Percentiles rank a stretch among this genome's conserved stretches.
phyloP scores from a whole-genome alignment of 1,139 yeast species.

The Saccharomyces pastorianus region DNA sequence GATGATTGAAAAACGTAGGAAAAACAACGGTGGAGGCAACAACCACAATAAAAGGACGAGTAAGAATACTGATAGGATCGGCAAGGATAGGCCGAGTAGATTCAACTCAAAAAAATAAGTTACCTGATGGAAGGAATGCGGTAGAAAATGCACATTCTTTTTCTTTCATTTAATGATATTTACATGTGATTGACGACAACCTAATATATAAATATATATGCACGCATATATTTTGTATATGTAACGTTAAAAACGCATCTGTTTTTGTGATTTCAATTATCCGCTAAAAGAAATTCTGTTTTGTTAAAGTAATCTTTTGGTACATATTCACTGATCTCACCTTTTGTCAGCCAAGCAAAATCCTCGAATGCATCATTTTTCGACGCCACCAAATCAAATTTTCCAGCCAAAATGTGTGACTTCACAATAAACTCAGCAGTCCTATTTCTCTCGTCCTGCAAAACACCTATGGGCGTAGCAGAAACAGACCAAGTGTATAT shows the following conservation, averaged over 20 bases:
- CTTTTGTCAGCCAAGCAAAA: conserved; percentile 78
- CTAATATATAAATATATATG: background rate
- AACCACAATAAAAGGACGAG: background rate
- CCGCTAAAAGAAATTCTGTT: conserved; percentile 43
- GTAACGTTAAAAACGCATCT: background rate
- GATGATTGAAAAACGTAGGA: background rate
- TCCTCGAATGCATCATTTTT: conserved; percentile 33
- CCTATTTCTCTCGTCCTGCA: conserved; percentile 33
- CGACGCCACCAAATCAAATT: conserved; percentile 47
- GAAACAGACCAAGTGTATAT: conserved; percentile 89
- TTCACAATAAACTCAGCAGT: conserved; percentile 54
- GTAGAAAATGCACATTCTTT: background rate
- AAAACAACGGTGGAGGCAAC: conserved; percentile 1
- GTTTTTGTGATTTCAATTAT: conserved; percentile 8
- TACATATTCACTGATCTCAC: conserved; percentile 58
- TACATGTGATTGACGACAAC: conserved; percentile 5
- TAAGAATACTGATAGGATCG: background rate
- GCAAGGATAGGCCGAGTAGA: conserved; percentile 1
- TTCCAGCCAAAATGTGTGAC: conserved; percentile 86
- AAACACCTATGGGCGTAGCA: conserved; percentile 72
- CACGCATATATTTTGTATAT: background rate
- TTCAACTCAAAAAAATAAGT: conserved; percentile 2
- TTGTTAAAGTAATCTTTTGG: conserved; percentile 46
- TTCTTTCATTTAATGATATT: conserved; percentile 3
- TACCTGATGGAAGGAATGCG: background rate